A percentile compares a stretch with the other conserved stretches of the same genome.
Conservation (phyloP, 768 basidiomycete species). For the Suillus placidus region DNA sequence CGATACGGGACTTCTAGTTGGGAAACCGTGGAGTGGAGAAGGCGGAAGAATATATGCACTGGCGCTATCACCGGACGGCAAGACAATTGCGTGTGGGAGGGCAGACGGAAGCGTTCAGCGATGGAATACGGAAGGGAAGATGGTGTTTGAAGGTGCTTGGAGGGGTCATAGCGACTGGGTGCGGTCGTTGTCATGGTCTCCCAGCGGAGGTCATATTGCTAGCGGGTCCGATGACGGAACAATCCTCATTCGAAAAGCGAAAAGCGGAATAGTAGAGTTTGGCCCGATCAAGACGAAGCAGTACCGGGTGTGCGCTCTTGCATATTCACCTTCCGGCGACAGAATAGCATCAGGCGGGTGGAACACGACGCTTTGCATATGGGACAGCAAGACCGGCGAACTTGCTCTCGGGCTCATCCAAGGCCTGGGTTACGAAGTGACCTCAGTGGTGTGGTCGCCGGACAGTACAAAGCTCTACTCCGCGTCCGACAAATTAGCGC, state of each 20-base stretch:
- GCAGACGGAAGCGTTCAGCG: background rate
- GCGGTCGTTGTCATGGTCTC: background rate
- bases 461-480: background rate
- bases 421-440: background rate
- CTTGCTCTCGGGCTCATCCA: background rate
- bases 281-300: background rate
- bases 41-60: background rate
- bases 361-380: background rate
- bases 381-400: background rate
- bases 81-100: background rate
- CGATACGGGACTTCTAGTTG: background rate
- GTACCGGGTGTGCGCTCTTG: background rate
- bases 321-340: background rate
- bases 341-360: constrained; percentile 3
- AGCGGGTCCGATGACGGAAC: background rate
- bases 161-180: background rate
- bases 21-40: background rate
- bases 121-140: background rate
- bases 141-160: background rate
- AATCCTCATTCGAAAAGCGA: background rate
- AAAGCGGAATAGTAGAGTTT: background rate
- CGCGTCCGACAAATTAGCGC: background rate
- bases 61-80: background rate
- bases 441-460: background rate
- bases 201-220: background rate